phyloP scores from a whole-genome alignment of 1,139 yeast species.

The Debaryomyces udenii region DNA sequence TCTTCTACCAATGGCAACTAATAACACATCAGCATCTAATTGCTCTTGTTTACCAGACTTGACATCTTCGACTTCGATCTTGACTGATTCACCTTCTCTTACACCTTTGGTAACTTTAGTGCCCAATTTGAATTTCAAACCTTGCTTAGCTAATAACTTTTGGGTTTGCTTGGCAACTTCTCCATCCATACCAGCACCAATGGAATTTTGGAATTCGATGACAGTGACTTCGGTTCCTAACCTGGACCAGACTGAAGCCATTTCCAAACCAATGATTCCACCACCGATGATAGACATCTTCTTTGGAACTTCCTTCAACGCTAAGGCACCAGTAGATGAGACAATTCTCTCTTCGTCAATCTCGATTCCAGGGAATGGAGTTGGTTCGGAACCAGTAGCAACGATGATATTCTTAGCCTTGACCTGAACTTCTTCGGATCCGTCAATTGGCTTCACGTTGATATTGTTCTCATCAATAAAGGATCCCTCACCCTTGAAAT shows the following conservation, averaged over 20 bases:
- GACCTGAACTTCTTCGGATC: constrained; percentile 62
- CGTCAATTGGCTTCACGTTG: constrained; percentile 85
- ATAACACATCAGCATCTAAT: constrained; percentile 85
- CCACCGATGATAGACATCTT: constrained; percentile 94
- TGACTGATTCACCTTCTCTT: constrained; percentile 85
- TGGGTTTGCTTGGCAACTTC: constrained; percentile 91
- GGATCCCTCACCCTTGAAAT: constrained; percentile 91
- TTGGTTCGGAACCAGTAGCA: constrained; percentile 98
- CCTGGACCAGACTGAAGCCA: constrained; percentile 98
- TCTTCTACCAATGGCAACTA: constrained; percentile 99
- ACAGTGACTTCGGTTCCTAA: constrained; percentile 95
- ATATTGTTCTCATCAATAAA: constrained; percentile 80
- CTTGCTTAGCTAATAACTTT: constrained; percentile 91
- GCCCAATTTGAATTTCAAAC: constrained; percentile 87
- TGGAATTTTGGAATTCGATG: constrained; percentile 84
- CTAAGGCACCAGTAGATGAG: constrained; percentile 89
- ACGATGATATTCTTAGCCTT: constrained; percentile 87
- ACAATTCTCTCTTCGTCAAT: constrained; percentile 98
- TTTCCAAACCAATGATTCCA: constrained; percentile 98
- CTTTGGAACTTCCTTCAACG: constrained; percentile 88
- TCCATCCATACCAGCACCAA: constrained; percentile 96
- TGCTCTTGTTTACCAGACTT: constrained; percentile 82
- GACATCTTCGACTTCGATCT: constrained; percentile 85
- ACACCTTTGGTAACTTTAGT: constrained; percentile 88
- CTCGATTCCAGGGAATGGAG: constrained; percentile 98